Evolutionary conservation across 768 basidiomycete genomes (phyloP), one percentile per base, ranked within the genome.

Genomic region (Hygrocybe coccinea): DNA sequence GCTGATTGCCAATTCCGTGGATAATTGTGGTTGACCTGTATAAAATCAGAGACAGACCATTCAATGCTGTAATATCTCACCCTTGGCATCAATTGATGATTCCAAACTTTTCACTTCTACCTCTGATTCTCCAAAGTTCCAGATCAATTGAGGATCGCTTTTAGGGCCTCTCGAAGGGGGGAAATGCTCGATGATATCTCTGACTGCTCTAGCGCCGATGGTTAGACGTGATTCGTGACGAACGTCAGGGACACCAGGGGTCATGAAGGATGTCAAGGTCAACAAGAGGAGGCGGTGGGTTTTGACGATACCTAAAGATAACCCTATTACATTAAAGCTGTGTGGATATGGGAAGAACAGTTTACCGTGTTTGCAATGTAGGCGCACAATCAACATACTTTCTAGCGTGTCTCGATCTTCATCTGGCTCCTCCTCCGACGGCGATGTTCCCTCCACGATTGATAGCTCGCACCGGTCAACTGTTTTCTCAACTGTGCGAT

Each of bases 301-400:
- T 71, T 91, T 92, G 11, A 87, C 71, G 52, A 92, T 84, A 41
- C 89, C 90, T 92, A 51, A 21, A 50, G n/a, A n/a, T n/a, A 44
- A 51, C 58, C 52, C 43, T 52, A 55, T 19, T 51, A 22, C 43
- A 57, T 57, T 51, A 55, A 11, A 36, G 22, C 22, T 10, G 39
- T 5, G 43, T 44, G 52, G 19, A 48, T 17, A 22, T 38, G 25
- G 47, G 22, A 14, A 35, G 45, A 34, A 34, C 47, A 29, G 10
- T 72, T 59, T 65, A 89, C 90, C 91, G 60, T 91, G 87, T 74
- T 92, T 91, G 68, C 91, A 93, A 62, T 89, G 79, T 49, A 92
- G 68, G 59, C 84, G 84, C 37, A 92, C 72, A 29, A 88, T 76
- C 51, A 92, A 71, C 62, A 79, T 85, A 63, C 84, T 87, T 67